phyloP scores from a whole-genome alignment of 305 asterid genomes.

The Lippia alba region DNA sequence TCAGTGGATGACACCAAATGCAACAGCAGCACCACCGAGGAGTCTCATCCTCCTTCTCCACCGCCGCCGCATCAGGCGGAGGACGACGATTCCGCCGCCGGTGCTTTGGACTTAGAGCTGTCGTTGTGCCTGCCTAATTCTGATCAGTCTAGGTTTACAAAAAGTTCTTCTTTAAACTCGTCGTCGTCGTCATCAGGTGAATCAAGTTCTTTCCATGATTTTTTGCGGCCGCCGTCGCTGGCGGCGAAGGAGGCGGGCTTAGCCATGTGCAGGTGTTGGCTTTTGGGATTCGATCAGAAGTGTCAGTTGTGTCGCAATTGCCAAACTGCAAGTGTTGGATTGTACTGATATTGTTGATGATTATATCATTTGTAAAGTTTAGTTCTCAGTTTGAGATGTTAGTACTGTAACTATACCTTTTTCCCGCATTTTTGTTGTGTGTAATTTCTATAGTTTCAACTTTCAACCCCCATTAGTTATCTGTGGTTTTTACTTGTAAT shows the following conservation, averaged over 20 bases:
- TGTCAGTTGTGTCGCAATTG: constrained; percentile 61
- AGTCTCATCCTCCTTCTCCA: constrained; percentile 34
- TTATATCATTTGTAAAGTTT: constrained; percentile 23
- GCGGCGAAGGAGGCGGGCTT: constrained; percentile 34
- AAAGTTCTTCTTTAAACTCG: constrained; percentile 35
- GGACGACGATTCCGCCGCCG: constrained; percentile 23
- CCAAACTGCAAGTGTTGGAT: constrained; percentile 43
- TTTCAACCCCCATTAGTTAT: background rate
- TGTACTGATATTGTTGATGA: constrained; percentile 46
- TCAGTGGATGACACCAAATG: constrained; percentile 60
- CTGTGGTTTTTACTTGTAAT: background rate
- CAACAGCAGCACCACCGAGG: constrained; percentile 73
- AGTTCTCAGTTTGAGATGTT: too few species aligned
- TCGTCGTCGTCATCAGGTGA: constrained; percentile 41
- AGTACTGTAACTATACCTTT: background rate
- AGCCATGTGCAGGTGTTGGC: constrained; percentile 63
- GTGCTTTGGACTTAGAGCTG: constrained; percentile 57
- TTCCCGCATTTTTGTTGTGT: background rate
- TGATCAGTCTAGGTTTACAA: constrained; percentile 38
- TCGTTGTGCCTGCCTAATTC: constrained; percentile 64
- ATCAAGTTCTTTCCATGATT: constrained; percentile 44
- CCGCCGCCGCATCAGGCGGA: constrained; percentile 10
- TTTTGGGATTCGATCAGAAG: constrained; percentile 48
- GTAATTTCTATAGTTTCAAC: background rate
- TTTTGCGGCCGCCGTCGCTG: constrained; percentile 38